phyloP scores from a whole-genome alignment of 176 grass and related monocot species.

The Poa annua region DNA sequence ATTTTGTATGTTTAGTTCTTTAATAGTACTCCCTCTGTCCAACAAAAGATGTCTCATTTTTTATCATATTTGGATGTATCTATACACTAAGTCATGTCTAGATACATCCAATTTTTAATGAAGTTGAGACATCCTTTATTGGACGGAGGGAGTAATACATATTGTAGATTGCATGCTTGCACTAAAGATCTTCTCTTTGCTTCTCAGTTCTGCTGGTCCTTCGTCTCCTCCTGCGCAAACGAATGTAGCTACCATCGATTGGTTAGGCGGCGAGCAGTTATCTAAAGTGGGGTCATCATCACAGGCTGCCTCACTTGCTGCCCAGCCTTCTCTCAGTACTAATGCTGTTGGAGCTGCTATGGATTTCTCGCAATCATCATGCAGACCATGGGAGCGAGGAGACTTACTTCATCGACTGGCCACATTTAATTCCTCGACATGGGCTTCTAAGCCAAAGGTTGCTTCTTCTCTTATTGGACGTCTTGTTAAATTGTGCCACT shows the following conservation, averaged over 20 bases:
- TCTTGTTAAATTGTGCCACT: not conserved
- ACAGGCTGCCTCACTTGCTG: conserved; percentile 42
- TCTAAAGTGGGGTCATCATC: conserved; percentile 70
- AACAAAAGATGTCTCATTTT: too few species aligned
- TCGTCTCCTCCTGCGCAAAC: conserved; percentile 68
- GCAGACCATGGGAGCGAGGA: conserved; percentile 91
- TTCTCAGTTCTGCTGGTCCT: conserved; percentile 77
- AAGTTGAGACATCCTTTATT: too few species aligned
- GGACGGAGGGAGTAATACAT: too few species aligned
- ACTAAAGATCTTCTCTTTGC: conserved; percentile 32
- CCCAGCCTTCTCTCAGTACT: conserved; percentile 78
- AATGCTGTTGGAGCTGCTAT: conserved; percentile 62
- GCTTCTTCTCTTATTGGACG: conserved; percentile 24
- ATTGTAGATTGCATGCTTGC: not conserved
- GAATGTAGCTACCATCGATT: conserved; percentile 80
- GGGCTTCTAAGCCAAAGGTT: conserved; percentile 94
- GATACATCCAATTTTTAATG: too few species aligned
- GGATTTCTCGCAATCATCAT: conserved; percentile 65
- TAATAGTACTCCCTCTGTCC: too few species aligned
- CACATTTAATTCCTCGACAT: conserved; percentile 86
- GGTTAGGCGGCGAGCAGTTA: conserved; percentile 68
- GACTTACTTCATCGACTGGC: conserved; percentile 85
- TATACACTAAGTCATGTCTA: too few species aligned
- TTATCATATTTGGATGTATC: too few species aligned
- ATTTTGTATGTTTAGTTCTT: not conserved